phyloP scores from a whole-genome alignment of 78 protist genomes.

The Polysphondylium violaceum region DNA sequence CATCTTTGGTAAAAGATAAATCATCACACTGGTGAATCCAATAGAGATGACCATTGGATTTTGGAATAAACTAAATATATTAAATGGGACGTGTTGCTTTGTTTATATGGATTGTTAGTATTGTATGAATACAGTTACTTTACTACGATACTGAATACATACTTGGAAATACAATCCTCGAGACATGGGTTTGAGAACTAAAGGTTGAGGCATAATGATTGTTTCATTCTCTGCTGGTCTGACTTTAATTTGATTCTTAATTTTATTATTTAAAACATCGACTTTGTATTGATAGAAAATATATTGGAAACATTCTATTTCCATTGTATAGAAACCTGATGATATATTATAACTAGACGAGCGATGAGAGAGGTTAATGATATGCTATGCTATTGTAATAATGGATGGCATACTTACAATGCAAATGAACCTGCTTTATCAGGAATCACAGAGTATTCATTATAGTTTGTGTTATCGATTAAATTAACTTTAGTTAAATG shows the following conservation, averaged over 20 bases:
- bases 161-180: slow-evolving; percentile 9
- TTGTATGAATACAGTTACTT: not conserved
- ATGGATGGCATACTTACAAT: slow-evolving; percentile 15
- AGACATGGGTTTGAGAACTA: slow-evolving; percentile 20
- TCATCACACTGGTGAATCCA: slow-evolving; percentile 4
- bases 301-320: slow-evolving; percentile 31
- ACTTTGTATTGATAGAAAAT: slow-evolving; percentile 4
- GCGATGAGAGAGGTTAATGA: not conserved
- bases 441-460: slow-evolving; percentile 24
- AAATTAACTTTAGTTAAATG: not conserved
- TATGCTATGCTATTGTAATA: not conserved
- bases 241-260: not conserved
- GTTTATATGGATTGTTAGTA: not conserved
- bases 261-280: slow-evolving; percentile 4
- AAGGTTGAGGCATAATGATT: slow-evolving; percentile 9
- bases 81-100: slow-evolving; percentile 65
- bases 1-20: slow-evolving; percentile 45
- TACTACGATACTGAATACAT: not conserved
- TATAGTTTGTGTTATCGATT: not conserved
- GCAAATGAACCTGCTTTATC: slow-evolving; percentile 27
- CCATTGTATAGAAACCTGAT: slow-evolving; percentile 36
- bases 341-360: slow-evolving; percentile 44
- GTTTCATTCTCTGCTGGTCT: slow-evolving; percentile 56
- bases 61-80: slow-evolving; percentile 22
- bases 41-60: slow-evolving; percentile 55